Percentiles rank a stretch among this genome's conserved stretches.
phyloP scores from a whole-genome alignment of 129 eudicot species.

The Flaveria linearis region DNA sequence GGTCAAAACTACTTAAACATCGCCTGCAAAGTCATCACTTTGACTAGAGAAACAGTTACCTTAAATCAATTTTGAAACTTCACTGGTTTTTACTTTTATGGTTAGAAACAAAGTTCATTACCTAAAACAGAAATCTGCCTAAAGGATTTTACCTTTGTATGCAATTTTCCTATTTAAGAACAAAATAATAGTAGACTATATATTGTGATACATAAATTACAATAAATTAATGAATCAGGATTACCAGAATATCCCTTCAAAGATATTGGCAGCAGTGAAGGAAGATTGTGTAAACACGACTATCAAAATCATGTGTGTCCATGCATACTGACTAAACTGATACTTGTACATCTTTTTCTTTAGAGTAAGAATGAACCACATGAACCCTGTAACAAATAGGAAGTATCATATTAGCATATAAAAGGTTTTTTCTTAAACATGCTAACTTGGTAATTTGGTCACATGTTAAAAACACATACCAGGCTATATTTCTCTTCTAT shows the following conservation, averaged over 20 bases:
- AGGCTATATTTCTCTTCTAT: background rate
- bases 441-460: background rate
- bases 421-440: background rate
- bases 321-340: conserved; percentile 80
- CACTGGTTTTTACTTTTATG: background rate
- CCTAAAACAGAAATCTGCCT: background rate
- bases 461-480: too few relatives aligned
- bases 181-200: background rate
- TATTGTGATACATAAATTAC: too few relatives aligned
- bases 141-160: background rate
- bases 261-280: conserved; percentile 76
- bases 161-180: background rate
- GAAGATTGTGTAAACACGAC: conserved; percentile 87
- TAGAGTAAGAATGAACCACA: conserved; percentile 87
- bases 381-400: conserved; percentile 49
- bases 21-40: background rate
- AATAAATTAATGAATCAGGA: conserved; percentile 12
- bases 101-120: background rate
- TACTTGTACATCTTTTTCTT: conserved; percentile 83
- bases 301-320: conserved; percentile 92
- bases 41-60: background rate
- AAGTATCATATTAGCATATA: conserved; percentile 9
- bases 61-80: background rate
- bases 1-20: background rate
- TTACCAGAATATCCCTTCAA: conserved; percentile 92